Base-by-base conservation (phyloP, 768 basidiomycete genomes). In the Pisolithus tinctorius region DNA sequence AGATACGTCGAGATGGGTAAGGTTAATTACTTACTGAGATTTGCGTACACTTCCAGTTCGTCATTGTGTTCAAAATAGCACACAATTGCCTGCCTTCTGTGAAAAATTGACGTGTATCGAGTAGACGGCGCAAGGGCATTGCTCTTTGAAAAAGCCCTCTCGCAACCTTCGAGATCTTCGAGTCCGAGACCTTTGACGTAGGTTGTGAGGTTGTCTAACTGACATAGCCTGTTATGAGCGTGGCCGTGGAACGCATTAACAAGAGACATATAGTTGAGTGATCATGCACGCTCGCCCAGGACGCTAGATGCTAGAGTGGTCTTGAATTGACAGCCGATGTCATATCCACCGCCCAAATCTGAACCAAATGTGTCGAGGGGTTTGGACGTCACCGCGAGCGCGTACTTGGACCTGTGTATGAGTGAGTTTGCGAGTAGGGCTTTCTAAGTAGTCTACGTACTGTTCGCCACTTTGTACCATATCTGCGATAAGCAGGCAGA, bases 391-490 rank as follows among this genome's bases (percentile, higher is more conserved):
- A 61, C 38, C 0, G 53, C 57, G 2, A 64, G 49, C 4, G 54
- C 49, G 38, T 59, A 66, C 44, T 64, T 62, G 13, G 60, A 56
- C 9, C 62, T 63, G 30, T 23, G 4, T 2, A 31, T 6, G 4
- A 4, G 11, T 7, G 25, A 20, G 34, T 14, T n/a, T 4, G 25
- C 3, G n/a, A n/a, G 6, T 6, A 23, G 4, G 2, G 30, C 4
- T 31, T 4, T 13, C 17, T 4, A 27, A 2, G 44, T 6, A 6
- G 9, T 2, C 11, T 36, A 45, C 47, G 31, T 17, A 53, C 52
- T 36, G 29, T 14, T 53, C 47, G 10, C 53, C 63, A 36, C 64
- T 65, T 27, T 50, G 53, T 1, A 65, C 51, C 64, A 66, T 66
- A 36, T 66, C 61, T 6, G 51, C 50, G 1, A 54, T 57, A 0